Evolutionary conservation across 2,329 filamentous ascomycete species (phyloP).

Genomic region (Penicillium corylophilum): DNA sequence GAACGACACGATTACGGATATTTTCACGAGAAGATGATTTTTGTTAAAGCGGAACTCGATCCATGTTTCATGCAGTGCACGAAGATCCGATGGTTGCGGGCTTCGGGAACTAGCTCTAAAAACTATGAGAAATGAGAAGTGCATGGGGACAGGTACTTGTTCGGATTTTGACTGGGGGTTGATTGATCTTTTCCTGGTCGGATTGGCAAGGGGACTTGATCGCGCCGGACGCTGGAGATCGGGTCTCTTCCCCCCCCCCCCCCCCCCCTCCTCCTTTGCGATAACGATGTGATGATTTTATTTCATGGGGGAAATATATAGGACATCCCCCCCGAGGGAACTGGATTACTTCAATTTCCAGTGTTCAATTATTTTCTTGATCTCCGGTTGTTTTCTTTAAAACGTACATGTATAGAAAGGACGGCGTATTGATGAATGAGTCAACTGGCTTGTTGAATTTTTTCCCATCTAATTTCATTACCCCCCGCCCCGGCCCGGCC

Average conservation of each 20-base stretch:
- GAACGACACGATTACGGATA: conserved; percentile 11
- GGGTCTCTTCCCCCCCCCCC: too few relatives aligned
- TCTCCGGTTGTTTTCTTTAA: too few relatives aligned
- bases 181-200: conserved; percentile 4
- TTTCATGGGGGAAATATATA: not conserved
- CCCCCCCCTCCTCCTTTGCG: not conserved
- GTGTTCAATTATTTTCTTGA: not conserved
- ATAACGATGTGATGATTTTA: not conserved
- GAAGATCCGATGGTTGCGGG: not conserved
- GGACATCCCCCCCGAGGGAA: not conserved
- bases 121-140: not conserved
- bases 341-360: not conserved
- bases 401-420: not conserved
- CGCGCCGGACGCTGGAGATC: conserved; percentile 4
- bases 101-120: not conserved
- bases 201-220: conserved; percentile 9
- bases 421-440: not conserved
- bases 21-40: not conserved
- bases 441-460: not conserved
- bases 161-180: not conserved
- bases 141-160: not conserved
- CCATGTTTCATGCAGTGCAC: not conserved
- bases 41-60: not conserved
- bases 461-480: not conserved
- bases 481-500: not conserved